Base-by-base conservation (phyloP, 768 basidiomycete species). In the Galerina sulciceps region DNA sequence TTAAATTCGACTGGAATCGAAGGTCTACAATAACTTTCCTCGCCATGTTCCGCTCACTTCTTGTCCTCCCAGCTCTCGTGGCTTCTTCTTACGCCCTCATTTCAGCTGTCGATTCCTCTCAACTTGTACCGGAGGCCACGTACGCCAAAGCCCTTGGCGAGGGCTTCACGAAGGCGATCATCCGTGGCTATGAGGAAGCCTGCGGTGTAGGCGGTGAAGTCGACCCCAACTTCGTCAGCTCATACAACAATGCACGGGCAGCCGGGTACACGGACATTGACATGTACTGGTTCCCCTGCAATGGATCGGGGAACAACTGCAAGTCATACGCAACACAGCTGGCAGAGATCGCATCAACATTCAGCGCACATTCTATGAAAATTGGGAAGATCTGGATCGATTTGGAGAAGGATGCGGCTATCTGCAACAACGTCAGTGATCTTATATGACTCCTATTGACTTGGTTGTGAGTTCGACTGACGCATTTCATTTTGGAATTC, bases 231-330 rank as follows among this genome's bases (percentile, higher is more conserved):
- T 65, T 65, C 37, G 65, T 65, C 41, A 36, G 31, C 5, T 59
- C 61, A 1, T 65, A 65, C 59, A 65, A 65, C 20, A 65, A 65
- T 34, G 65, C 65, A 0, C 38, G 61, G 13, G 61, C 65, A 6
- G 65, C 65, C 0, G 61, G 65, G 3, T 58, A 58, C 36, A 63
- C 65, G 31, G 44, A 65, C 50, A 65, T 65, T 37, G 65, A 65
- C 51, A 65, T 53, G 54, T 63, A 65, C 49, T 65, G 61, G 65
- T 65, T 61, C 61, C 65, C 61, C 0, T 65, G 65, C 55, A 65
- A 62, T 40, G 65, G 65, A 6, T 65, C 65, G 4, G 62, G 59
- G 1, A 55, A 65, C 34, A 57, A 47, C 34, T 65, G 65, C 55
- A 65, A 65, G 43, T 61, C 59, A 1, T 65, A 63, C 26, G 59